Base-by-base conservation (phyloP, 208 protist genomes). In the Wallacemonas sp. region DNA sequence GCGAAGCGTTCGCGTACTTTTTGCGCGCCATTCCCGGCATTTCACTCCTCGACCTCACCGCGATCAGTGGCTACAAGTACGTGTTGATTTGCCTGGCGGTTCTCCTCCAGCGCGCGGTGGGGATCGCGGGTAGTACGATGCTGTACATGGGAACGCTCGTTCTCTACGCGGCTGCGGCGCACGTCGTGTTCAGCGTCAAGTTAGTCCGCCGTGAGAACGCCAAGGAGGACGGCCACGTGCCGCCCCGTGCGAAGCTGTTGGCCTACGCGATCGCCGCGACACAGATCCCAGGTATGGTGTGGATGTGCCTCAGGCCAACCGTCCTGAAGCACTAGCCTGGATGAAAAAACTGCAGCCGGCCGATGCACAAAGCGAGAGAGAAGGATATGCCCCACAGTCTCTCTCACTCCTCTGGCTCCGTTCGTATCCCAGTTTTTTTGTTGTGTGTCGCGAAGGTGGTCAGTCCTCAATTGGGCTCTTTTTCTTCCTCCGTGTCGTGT, bases 41-140 rank as follows among this genome's bases (percentile, higher is more conserved):
- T 32, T 65, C 70, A 1, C 23, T 91, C 8, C 66, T 88, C 12
- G 80, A 88, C 52, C 26, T 87, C 2, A 29, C 80, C 12, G 71
- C 87, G 5, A 55, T 95, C 38, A 80, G 71, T 55, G 83, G 86
- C 2, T 95, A 95, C 78, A 93, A 90, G 66, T 93, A 91, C 70
- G 80, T 88, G 49, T 66, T 80, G 2, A 54, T 95, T 24, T 93
- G 75, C 57, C 36, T 90, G 9, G 60, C 67, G 21, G 36, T 87
- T 2, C 56, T 95, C 19, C 32, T 89, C 6, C 66, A 75, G 36
- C 71, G 83, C 26, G 30, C 78, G 1, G 30, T 86, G 9, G 55
- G 62, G 16, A 26, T 70, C 2, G 44, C 65, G 17, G 67, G 58
- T 39, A 48, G 61, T 55, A 49, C 39, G 11, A 16, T 48, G 16